Conservation (phyloP, 2,329 filamentous ascomycete genomes). For the Aspergillus latus region DNA sequence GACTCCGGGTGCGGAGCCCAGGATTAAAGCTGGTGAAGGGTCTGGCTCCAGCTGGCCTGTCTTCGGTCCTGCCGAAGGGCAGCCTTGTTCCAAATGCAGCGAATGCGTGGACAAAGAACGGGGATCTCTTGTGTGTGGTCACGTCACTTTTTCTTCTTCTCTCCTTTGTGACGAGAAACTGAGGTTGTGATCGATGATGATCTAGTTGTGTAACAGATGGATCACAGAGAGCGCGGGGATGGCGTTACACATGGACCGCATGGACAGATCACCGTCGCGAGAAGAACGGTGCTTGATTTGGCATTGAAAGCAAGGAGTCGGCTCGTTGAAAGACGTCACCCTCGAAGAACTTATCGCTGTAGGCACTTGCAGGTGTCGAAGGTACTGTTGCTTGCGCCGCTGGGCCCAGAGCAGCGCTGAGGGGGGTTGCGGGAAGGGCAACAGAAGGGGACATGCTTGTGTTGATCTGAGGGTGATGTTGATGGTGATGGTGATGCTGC, state of each 20-base stretch:
- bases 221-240: conserved; percentile 34
- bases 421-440: conserved; percentile 76
- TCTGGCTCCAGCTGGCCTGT: neutral
- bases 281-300: conserved; percentile 43
- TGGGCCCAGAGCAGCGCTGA: conserved; percentile 84
- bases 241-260: conserved; percentile 26
- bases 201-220: conserved; percentile 18
- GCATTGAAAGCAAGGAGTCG: conserved; percentile 48
- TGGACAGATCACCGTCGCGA: conserved; percentile 35
- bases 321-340: conserved; percentile 52
- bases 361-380: conserved; percentile 53
- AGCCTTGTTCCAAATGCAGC: neutral
- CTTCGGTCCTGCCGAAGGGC: conserved; percentile 6
- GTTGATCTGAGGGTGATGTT: conserved; percentile 25
- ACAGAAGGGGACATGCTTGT: conserved; percentile 47
- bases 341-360: conserved; percentile 50
- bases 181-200: neutral
- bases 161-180: neutral
- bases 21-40: neutral
- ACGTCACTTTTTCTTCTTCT: neutral
- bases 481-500: conserved; percentile 30
- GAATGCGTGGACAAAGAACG: neutral
- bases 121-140: neutral
- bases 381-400: conserved; percentile 88
- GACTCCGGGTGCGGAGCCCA: neutral